These are phyloP conservation scores for Fraxinus velutina DNA, from an alignment of 305 asterid species.

Conservation along the genomic window DNA sequence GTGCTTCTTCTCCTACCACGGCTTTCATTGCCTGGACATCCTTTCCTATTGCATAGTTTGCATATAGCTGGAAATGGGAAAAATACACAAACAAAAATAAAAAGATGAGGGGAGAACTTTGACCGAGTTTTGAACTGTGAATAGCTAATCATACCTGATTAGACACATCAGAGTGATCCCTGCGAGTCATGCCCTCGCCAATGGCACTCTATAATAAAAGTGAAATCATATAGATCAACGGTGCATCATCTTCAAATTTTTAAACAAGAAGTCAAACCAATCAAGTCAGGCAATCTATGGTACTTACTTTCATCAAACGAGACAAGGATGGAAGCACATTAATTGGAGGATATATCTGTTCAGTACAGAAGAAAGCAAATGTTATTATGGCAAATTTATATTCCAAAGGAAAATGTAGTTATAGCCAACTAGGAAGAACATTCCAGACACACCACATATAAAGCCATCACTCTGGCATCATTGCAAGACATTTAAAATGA, in stretches of 20 bases:
- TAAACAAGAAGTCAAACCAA: background rate
- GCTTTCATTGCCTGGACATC: slow-evolving; percentile 99
- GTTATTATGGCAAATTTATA: background rate
- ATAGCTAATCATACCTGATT: slow-evolving; percentile 57
- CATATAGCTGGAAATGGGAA: slow-evolving; percentile 54
- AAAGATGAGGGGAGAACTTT: background rate
- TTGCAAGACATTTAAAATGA: background rate
- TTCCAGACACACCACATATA: background rate
- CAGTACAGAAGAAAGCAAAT: background rate
- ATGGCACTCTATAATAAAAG: slow-evolving; percentile 81
- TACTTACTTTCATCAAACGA: slow-evolving; percentile 89
- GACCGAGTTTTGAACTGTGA: background rate
- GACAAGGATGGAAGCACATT: slow-evolving; percentile 97
- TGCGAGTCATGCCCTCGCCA: slow-evolving; percentile 98
- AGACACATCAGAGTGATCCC: slow-evolving; percentile 95
- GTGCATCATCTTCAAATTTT: slow-evolving; percentile 1
- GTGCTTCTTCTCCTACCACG: slow-evolving; percentile 99
- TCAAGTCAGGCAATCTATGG: background rate
- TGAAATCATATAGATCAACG: background rate
- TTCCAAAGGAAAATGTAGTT: background rate
- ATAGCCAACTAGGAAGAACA: background rate
- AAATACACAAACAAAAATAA: background rate
- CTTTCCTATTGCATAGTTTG: slow-evolving; percentile 97
- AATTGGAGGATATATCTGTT: slow-evolving; percentile 95
- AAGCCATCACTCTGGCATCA: background rate